Evolutionary conservation across 805 yeast genomes (phyloP).

Genomic region (Lachancea thermotolerans): DNA sequence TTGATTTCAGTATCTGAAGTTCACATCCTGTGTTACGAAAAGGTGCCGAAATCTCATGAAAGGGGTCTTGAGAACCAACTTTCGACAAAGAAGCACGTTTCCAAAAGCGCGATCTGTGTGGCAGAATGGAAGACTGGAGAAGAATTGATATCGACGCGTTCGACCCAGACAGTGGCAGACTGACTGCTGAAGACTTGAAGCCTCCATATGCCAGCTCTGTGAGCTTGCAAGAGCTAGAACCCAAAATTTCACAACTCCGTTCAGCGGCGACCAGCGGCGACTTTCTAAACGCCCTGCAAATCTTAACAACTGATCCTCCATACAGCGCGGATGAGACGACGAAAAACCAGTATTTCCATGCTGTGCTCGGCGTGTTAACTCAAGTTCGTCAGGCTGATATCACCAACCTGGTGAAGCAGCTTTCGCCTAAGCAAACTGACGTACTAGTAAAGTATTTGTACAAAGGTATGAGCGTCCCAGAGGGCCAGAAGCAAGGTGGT

Average conservation of each 20-base stretch:
- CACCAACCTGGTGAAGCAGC: conserved; percentile 47
- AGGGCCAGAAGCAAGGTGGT: conserved; percentile 83
- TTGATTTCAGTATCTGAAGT: too few relatives aligned
- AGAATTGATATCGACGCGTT: conserved; percentile 88
- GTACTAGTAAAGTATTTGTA: conserved; percentile 77
- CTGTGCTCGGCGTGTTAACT: conserved; percentile 66
- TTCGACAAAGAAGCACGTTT: too few relatives aligned
- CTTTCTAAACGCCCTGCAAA: conserved; percentile 54
- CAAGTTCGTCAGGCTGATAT: conserved; percentile 66
- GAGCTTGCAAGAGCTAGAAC: conserved; percentile 46
- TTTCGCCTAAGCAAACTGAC: conserved; percentile 63
- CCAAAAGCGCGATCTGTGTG: background rate
- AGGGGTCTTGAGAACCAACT: background rate
- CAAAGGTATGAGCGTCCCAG: conserved; percentile 71
- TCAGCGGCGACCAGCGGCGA: conserved; percentile 64
- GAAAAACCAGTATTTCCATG: conserved; percentile 38
- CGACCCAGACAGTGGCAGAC: conserved; percentile 68
- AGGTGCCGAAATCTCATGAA: background rate
- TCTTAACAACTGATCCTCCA: conserved; percentile 69
- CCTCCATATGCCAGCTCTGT: conserved; percentile 48
- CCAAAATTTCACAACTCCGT: conserved; percentile 52
- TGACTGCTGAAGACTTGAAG: conserved; percentile 56
- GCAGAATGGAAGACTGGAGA: conserved; percentile 72
- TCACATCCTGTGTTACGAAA: too few relatives aligned
- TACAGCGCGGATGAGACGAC: conserved; percentile 61